Evolutionary conservation across 768 basidiomycete genomes (phyloP), one percentile per base, ranked within the genome.

Genomic region (Plicaturopsis crispa): DNA sequence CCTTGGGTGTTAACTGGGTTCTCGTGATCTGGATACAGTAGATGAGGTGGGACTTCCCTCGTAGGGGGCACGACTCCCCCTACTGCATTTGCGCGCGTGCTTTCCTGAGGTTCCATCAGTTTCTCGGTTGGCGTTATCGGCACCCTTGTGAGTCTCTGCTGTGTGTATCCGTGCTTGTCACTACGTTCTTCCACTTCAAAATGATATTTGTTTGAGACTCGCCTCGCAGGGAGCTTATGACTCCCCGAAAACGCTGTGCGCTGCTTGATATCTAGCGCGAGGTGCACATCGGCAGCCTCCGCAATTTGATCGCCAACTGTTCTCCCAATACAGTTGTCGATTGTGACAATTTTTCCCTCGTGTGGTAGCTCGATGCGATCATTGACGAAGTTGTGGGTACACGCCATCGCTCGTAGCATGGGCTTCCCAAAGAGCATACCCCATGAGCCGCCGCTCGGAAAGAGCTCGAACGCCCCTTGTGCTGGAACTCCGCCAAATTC

Each of bases 311-410:
- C 8, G 26, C 14, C 26, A 8, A 28, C 14, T 28, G 26, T 28
- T 28, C 26, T 8, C 10, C 26, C 26, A 14, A 28, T 8, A 8
- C 14, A 14, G 26, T 28, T 28, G 8, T 8, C 14, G 10, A 28
- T 8, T 8, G 26, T 28, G 26, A 28, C 26, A 8, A 8, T 28
- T 14, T 14, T 14, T 14, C 8, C 8, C 8, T 8, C 10, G 8
- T 14, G 10, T 28, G 8, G 12, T 36, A 44, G 39, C 6, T 24
- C 22, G 14, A 48, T 36, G 17, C 35, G 17, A 26, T 48, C 43
- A 5, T 16, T 16, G 5, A 8, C 24, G 23, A 48, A 54, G 19
- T 52, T 33, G 23, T 50, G 45, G 2, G 47, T 40, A 1, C 41
- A 46, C 1, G n/a, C n/a, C 3, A 52, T 40, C 6, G 33, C 37